These are phyloP conservation scores for Macrolepiota dolichaula DNA, from an alignment of 768 basidiomycete species.

Conservation along the genomic window DNA sequence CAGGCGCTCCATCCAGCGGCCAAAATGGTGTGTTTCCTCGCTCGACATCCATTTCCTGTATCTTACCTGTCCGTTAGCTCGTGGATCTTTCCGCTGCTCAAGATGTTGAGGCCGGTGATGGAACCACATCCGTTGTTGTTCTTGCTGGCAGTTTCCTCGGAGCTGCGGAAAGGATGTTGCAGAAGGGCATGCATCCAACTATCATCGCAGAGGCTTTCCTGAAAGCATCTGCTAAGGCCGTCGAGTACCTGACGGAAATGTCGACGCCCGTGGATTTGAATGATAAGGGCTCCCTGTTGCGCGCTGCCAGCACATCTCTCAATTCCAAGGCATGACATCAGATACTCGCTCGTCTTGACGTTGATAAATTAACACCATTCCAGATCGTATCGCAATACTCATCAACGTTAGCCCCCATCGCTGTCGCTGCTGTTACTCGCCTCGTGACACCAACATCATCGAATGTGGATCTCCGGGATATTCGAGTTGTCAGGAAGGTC, in stretches of 20 bases:
- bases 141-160: conserved; percentile 90
- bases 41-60: background rate
- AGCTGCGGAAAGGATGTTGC: conserved; percentile 94
- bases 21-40: conserved; percentile 72
- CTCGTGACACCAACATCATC: conserved; percentile 85
- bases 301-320: conserved; percentile 91
- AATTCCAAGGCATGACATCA: conserved; percentile 79
- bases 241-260: conserved; percentile 91
- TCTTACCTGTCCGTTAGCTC: conserved; percentile 49
- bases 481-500: conserved; percentile 96
- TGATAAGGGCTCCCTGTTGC: conserved; percentile 79
- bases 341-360: background rate
- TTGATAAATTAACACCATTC: background rate
- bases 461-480: conserved; percentile 94
- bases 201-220: conserved; percentile 96
- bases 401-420: conserved; percentile 95
- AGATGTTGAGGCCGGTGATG: conserved; percentile 98
- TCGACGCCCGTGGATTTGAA: conserved; percentile 89
- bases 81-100: conserved; percentile 98
- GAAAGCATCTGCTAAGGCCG: conserved; percentile 87
- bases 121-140: conserved; percentile 96
- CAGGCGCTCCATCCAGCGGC: conserved; percentile 97
- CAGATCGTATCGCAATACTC: conserved; percentile 99
- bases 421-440: conserved; percentile 93
- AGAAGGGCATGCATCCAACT: conserved; percentile 97